A percentile compares a stretch with the other conserved stretches of the same genome.
Conservation (phyloP, 192 early-diverging fungal species). For the Coemansia sp. region DNA sequence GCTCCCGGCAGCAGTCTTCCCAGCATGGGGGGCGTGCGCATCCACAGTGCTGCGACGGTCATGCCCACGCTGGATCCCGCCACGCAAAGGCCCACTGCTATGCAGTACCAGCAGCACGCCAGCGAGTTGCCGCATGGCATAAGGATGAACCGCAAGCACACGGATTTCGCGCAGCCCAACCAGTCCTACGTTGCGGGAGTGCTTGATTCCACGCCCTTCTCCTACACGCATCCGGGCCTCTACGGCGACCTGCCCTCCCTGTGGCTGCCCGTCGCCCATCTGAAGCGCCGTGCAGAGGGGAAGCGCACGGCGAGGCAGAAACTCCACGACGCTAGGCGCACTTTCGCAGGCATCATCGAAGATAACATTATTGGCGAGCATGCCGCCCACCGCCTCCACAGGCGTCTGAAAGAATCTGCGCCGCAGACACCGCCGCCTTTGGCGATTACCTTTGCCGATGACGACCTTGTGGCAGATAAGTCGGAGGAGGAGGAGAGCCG, state of each 20-base stretch:
- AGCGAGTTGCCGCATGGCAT: constrained; percentile 39
- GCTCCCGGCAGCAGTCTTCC: constrained; percentile 8
- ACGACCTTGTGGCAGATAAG: not conserved
- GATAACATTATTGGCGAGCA: constrained; percentile 36
- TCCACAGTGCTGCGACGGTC: constrained; percentile 15
- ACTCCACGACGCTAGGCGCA: constrained; percentile 9
- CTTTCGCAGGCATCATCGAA: constrained; percentile 13
- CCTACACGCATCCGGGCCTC: constrained; percentile 40
- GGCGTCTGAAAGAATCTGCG: not conserved
- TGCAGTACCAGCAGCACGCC: constrained; percentile 36
- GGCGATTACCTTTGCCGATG: not conserved
- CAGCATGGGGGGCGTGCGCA: not conserved
- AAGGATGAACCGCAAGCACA: constrained; percentile 29
- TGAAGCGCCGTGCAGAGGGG: constrained; percentile 20
- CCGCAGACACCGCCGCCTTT: not conserved
- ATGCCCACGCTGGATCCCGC: constrained; percentile 10
- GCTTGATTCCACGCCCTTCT: constrained; percentile 40
- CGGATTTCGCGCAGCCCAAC: constrained; percentile 45
- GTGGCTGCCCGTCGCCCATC: constrained; percentile 39
- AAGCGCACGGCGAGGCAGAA: constrained; percentile 12
- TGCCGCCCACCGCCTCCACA: not conserved
- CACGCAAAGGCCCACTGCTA: constrained; percentile 12
- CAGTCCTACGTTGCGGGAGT: constrained; percentile 29
- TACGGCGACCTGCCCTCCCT: constrained; percentile 44
- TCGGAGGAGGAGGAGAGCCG: not conserved